These are phyloP conservation scores for Peribolospora kevripleyi DNA, from an alignment of 768 basidiomycete genomes.

Conservation along the genomic window DNA sequence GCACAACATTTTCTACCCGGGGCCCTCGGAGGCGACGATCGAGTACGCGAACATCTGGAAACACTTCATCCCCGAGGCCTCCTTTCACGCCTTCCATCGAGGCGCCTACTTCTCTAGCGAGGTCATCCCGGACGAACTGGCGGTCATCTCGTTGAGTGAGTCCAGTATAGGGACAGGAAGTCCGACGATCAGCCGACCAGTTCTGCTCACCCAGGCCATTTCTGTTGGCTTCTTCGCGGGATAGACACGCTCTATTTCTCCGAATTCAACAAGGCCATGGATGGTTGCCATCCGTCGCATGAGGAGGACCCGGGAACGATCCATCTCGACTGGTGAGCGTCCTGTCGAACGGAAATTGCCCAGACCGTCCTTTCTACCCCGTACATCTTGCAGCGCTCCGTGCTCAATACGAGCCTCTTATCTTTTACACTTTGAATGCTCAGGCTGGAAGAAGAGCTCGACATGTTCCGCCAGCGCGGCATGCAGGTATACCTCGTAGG, in stretches of 20 bases:
- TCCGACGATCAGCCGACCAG: not conserved
- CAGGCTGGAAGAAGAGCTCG: conserved; percentile 57
- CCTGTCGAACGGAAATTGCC: no score
- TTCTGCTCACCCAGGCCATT: not conserved
- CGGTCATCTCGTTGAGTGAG: conserved; percentile 46
- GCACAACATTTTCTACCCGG: conserved; percentile 22
- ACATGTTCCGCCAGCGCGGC: conserved; percentile 36
- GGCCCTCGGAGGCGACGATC: conserved; percentile 14
- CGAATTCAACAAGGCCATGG: conserved; percentile 24
- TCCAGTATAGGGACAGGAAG: not conserved
- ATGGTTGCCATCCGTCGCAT: conserved; percentile 18
- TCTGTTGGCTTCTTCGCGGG: no score
- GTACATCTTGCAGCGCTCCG: no score
- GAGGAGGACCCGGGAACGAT: conserved; percentile 55
- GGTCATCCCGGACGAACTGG: conserved; percentile 43
- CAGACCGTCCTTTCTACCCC: no score
- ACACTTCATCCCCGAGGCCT: conserved; percentile 37
- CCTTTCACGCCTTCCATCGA: conserved; percentile 55
- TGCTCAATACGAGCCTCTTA: no score
- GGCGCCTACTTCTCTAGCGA: conserved; percentile 68
- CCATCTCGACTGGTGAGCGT: conserved; percentile 45
- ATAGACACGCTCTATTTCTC: conserved; percentile 64
- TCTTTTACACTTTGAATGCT: no score
- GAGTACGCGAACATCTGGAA: conserved; percentile 41
- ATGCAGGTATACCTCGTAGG: conserved; percentile 38